These are phyloP conservation scores for Boletus bicolor DNA, from an alignment of 768 basidiomycete genomes.

Conservation along the genomic window DNA sequence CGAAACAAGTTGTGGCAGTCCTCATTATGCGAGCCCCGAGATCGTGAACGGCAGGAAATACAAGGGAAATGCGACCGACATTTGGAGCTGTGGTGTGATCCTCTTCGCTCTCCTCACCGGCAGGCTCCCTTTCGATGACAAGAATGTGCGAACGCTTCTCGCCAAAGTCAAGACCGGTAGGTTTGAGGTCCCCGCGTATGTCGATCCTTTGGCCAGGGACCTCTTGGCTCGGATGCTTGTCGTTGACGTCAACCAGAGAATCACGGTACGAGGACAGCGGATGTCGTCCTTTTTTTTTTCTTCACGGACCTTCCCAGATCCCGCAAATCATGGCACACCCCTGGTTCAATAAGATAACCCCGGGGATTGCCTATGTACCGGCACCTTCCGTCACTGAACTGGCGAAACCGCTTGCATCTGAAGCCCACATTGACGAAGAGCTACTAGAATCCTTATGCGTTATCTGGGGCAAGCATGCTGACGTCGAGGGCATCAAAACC, in stretches of 20 bases:
- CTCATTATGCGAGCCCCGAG: slow-evolving; percentile 96
- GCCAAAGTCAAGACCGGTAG: slow-evolving; percentile 84
- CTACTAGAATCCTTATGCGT: slow-evolving; percentile 75
- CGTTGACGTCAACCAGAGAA: slow-evolving; percentile 75
- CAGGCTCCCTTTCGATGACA: slow-evolving; percentile 91
- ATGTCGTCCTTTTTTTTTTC: neutral
- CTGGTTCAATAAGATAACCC: slow-evolving; percentile 62
- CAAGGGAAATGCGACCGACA: slow-evolving; percentile 85
- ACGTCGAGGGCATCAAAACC: slow-evolving; percentile 51
- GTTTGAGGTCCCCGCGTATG: slow-evolving; percentile 77
- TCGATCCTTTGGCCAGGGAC: slow-evolving; percentile 83
- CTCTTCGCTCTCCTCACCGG: slow-evolving; percentile 89
- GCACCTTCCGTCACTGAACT: slow-evolving; percentile 66
- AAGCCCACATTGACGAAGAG: slow-evolving; percentile 70
- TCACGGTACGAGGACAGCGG: slow-evolving; percentile 54
- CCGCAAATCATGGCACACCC: slow-evolving; percentile 83
- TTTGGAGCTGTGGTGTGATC: slow-evolving; percentile 97
- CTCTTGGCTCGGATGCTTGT: slow-evolving; percentile 85
- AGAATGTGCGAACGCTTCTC: slow-evolving; percentile 72
- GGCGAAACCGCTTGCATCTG: slow-evolving; percentile 65
- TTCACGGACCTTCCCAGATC: slow-evolving; percentile 51
- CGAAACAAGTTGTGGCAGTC: slow-evolving; percentile 94
- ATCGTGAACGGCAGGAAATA: slow-evolving; percentile 91
- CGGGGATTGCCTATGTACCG: slow-evolving; percentile 44
- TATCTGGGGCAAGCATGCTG: slow-evolving; percentile 78